Base-by-base conservation (phyloP, 2,329 filamentous ascomycete species). In the Paraphaeosphaeria minitans region DNA sequence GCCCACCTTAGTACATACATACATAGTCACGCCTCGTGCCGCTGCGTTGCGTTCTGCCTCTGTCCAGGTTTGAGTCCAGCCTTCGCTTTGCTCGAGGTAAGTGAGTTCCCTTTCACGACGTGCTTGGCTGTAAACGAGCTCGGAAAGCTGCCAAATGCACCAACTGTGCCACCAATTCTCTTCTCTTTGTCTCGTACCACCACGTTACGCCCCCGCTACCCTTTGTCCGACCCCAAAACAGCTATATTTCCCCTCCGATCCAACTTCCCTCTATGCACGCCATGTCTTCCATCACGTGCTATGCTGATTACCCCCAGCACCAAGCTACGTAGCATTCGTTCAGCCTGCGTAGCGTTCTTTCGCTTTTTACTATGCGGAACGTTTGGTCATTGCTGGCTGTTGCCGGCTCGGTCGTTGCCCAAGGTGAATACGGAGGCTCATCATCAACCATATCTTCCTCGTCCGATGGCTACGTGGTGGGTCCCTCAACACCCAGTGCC, bases 331-430 rank as follows among this genome's bases (percentile, higher is more conserved):
- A 59, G 61, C 66, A 65, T 53, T 74, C 64, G 57, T 66, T 71
- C 61, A 64, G 59, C 63, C 60, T 60, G 63, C 63, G 59, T 62
- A 68, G 57, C 66, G 66, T 63, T 53, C 68, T 70, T 55, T 53
- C 71, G 68, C 61, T 67, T 74, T 55, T 52, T 66, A 72, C 24
- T 22, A 76, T 76, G 74, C 72, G 64, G 48, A 61, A 55, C 45
- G 31, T 69, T 55, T 69, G 63, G 65, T 57, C 63, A 52, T 51
- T 72, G 21, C 53, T 75, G 60, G 72, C 64, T 37, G 53, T 73
- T 53, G 62, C 60, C 47, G 60, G 64, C 43, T 54, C 66, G 39
- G 67, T 61, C 24, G 42, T 59, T 39, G 71, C 68, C 29, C 39
- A 53, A n/a, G 21, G 16, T 39, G 4, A 8, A 42, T 14, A 63